phyloP scores from a whole-genome alignment of 495 filamentous ascomycete species.

The Penicillium soppii region DNA sequence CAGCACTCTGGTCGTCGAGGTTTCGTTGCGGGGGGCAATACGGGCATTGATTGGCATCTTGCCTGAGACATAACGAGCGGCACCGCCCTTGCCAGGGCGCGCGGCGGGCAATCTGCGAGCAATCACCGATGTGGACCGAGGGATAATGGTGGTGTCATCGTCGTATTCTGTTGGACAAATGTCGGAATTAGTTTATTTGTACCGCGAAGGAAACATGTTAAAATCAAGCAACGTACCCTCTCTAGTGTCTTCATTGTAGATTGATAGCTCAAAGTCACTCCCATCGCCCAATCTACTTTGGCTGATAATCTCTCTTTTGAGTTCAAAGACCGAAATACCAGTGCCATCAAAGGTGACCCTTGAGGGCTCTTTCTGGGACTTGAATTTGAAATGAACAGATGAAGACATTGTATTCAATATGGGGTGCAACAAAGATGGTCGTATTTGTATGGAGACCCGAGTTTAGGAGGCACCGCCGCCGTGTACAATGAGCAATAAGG shows the following conservation, averaged over 20 bases:
- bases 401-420: constrained; percentile 80
- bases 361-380: constrained; percentile 93
- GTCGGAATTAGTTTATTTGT: constrained; percentile 2
- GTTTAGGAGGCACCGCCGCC: constrained; percentile 30
- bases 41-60: constrained; percentile 93
- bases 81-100: constrained; percentile 78
- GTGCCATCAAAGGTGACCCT: constrained; percentile 97
- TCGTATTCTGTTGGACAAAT: constrained; percentile 72
- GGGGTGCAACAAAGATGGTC: constrained; percentile 30
- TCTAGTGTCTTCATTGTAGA: constrained; percentile 85
- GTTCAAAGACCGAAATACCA: constrained; percentile 95
- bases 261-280: constrained; percentile 92
- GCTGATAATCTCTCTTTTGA: constrained; percentile 97
- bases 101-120: constrained; percentile 82
- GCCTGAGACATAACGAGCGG: constrained; percentile 93
- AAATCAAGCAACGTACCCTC: constrained; percentile 62
- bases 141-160: constrained; percentile 94
- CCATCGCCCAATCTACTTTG: constrained; percentile 94
- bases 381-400: constrained; percentile 99
- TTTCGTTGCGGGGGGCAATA: constrained; percentile 73
- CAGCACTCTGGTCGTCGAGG: constrained; percentile 48
- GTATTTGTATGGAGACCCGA: constrained; percentile 32
- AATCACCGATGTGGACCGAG: constrained; percentile 89
- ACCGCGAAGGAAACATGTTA: not conserved
- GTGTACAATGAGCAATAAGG: constrained; percentile 29